These are phyloP conservation scores for Claviceps sp. DNA, from an alignment of 2,329 filamentous ascomycete genomes.

Conservation along the genomic window DNA sequence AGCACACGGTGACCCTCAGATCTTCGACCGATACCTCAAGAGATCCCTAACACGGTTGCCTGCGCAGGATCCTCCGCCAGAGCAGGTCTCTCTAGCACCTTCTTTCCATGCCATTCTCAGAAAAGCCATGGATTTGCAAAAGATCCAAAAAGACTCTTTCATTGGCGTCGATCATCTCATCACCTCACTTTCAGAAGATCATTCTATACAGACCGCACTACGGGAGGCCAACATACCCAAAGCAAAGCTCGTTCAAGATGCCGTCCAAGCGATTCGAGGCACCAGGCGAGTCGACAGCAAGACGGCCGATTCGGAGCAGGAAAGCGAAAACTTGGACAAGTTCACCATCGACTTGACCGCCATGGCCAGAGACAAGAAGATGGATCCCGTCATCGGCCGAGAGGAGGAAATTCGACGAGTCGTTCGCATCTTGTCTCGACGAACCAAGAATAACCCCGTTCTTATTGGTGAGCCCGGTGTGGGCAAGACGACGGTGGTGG, in stretches of 20 bases:
- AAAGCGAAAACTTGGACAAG: slow-evolving; percentile 92
- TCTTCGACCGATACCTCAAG: slow-evolving; percentile 80
- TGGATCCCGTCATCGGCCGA: slow-evolving; percentile 91
- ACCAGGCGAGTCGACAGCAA: slow-evolving; percentile 91
- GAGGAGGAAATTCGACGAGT: slow-evolving; percentile 92
- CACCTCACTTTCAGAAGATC: slow-evolving; percentile 67
- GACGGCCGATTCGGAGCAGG: slow-evolving; percentile 82
- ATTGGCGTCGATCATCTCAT: slow-evolving; percentile 95
- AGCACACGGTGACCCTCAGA: slow-evolving; percentile 82
- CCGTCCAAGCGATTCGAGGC: slow-evolving; percentile 83
- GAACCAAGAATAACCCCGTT: slow-evolving; percentile 98
- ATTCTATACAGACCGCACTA: slow-evolving; percentile 56
- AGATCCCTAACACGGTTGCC: slow-evolving; percentile 82
- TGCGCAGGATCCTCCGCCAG: slow-evolving; percentile 88
- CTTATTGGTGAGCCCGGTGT: slow-evolving; percentile 97
- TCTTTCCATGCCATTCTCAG: slow-evolving; percentile 71
- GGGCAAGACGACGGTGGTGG: slow-evolving; percentile 94
- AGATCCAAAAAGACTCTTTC: slow-evolving; percentile 93
- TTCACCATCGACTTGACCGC: slow-evolving; percentile 98
- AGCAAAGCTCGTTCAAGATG: slow-evolving; percentile 75
- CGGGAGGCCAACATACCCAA: slow-evolving; percentile 87
- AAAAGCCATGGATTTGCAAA: slow-evolving; percentile 77
- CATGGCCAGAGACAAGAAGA: slow-evolving; percentile 92
- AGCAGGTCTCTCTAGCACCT: slow-evolving; percentile 71
- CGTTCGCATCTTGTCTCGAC: slow-evolving; percentile 77